Evolutionary conservation across 805 yeast species (phyloP), one percentile per base, ranked within the genome.

Genomic region (Cyberlindnera japonica): DNA sequence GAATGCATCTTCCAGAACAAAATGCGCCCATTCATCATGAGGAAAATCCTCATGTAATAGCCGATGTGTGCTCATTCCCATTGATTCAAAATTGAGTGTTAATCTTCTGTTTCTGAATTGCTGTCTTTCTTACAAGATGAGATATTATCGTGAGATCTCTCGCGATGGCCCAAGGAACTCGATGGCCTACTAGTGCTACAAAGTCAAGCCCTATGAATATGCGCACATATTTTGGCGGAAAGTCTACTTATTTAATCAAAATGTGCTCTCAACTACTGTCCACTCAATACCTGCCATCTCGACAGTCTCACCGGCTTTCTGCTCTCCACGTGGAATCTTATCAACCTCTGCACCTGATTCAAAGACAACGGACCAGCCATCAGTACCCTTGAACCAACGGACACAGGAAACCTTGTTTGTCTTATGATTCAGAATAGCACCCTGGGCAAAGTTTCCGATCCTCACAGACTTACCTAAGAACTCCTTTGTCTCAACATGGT

Each of bases 381-480:
- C 42, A 19, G 32, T 44, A 5, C 32, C 34, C n/a, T 36, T 17
- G 35, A 35, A 50, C 35, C 45, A 40, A 33, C 58, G 50, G 16
- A 40, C 43, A 38, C 40, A 40, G n/a, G 52, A 46, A 12, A 50
- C 42, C 46, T 56, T 16, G 44, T 50, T 20, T 17, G 38, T 38
- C 37, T 51, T 37, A 61, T 49, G 52, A 43, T 50, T 47, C 27
- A 53, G 29, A 2, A 74, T 35, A 1, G 77, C 52, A 4, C 78
- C 81, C 51, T 77, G 80, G 4, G 64, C 53, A 74, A 79, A 75
- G 42, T 68, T 67, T 3, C 80, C 81, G 12, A 74, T 48, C 37
- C 67, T 54, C 5, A 76, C 64, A n/a, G 70, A 48, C 19, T 74
- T 63, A 1, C 82, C 83, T 20, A 65, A 57, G 35, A 44, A 61